Evolutionary conservation across 306 rosid species (phyloP).

Genomic region (Pterocarpus santalinus): DNA sequence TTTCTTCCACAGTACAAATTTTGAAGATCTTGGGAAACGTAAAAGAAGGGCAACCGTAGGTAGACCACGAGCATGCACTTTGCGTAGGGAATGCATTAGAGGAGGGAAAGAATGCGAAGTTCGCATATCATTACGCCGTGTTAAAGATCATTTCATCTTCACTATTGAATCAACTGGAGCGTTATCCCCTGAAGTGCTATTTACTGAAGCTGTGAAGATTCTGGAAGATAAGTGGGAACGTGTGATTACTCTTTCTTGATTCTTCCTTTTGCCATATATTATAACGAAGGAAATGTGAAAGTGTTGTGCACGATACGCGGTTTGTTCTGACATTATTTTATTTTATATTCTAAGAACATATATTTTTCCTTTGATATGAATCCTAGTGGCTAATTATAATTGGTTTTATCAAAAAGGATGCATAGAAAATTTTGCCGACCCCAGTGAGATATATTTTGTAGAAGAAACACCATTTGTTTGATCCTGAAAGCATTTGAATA

Average conservation of each 20-base stretch:
- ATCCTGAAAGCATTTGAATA: too few relatives aligned
- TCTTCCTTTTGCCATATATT: slow-evolving; percentile 25
- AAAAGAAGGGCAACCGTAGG: slow-evolving; percentile 73
- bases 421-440: neutral
- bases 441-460: too few relatives aligned
- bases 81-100: slow-evolving; percentile 96
- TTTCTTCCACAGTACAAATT: too few relatives aligned
- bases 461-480: too few relatives aligned
- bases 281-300: slow-evolving; percentile 19
- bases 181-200: slow-evolving; percentile 79
- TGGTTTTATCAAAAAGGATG: neutral
- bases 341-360: neutral
- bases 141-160: slow-evolving; percentile 91
- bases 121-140: slow-evolving; percentile 77
- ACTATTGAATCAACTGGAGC: slow-evolving; percentile 91
- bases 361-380: slow-evolving; percentile 8
- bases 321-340: neutral
- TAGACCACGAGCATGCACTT: slow-evolving; percentile 83
- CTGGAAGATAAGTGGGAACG: slow-evolving; percentile 96
- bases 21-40: slow-evolving; percentile 47
- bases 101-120: slow-evolving; percentile 91
- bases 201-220: slow-evolving; percentile 93
- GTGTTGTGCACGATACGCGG: slow-evolving; percentile 40
- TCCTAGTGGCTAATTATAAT: neutral
- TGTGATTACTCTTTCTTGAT: slow-evolving; percentile 77